A percentile compares a stretch with the other conserved stretches of the same genome.
phyloP scores from a whole-genome alignment of 495 filamentous ascomycete species.

The Xeromyces bisporus region DNA sequence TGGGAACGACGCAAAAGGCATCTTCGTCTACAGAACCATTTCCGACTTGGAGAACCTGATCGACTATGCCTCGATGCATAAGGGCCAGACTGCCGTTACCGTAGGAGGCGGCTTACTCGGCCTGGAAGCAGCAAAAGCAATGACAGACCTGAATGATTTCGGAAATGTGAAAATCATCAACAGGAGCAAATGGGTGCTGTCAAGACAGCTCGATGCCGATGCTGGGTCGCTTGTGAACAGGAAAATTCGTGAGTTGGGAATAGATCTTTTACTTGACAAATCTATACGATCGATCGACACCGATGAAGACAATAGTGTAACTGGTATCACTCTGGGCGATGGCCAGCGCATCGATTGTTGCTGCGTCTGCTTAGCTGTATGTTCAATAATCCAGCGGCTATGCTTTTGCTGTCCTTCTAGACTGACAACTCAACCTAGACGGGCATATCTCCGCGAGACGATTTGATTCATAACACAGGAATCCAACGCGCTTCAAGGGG shows the following conservation, averaged over 20 bases:
- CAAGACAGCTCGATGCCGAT: slow-evolving; percentile 71
- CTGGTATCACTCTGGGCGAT: slow-evolving; percentile 69
- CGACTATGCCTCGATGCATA: slow-evolving; percentile 44
- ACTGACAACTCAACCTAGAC: slow-evolving; percentile 26
- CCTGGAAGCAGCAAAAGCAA: slow-evolving; percentile 85
- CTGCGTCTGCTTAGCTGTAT: slow-evolving; percentile 75
- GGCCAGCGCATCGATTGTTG: slow-evolving; percentile 68
- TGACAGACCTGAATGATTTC: slow-evolving; percentile 77
- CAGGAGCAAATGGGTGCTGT: slow-evolving; percentile 77
- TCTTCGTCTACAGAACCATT: slow-evolving; percentile 92
- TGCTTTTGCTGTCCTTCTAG: not conserved
- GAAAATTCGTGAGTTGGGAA: slow-evolving; percentile 61
- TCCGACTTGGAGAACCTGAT: slow-evolving; percentile 74
- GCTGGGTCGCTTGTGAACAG: slow-evolving; percentile 74
- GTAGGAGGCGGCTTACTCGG: slow-evolving; percentile 87
- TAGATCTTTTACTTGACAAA: slow-evolving; percentile 72
- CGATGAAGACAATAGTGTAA: slow-evolving; percentile 47
- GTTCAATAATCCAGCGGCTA: slow-evolving; percentile 5
- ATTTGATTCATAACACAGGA: slow-evolving; percentile 51
- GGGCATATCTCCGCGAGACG: slow-evolving; percentile 72
- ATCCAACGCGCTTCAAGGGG: slow-evolving; percentile 62
- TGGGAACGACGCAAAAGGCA: slow-evolving; percentile 67
- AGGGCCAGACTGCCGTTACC: slow-evolving; percentile 56
- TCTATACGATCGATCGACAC: slow-evolving; percentile 57
- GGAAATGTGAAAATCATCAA: slow-evolving; percentile 70